A percentile compares a stretch with the other conserved stretches of the same genome.
These are phyloP conservation scores for Eucalyptus globulus DNA, from an alignment of 345 rosid species.

Conservation along the genomic window DNA sequence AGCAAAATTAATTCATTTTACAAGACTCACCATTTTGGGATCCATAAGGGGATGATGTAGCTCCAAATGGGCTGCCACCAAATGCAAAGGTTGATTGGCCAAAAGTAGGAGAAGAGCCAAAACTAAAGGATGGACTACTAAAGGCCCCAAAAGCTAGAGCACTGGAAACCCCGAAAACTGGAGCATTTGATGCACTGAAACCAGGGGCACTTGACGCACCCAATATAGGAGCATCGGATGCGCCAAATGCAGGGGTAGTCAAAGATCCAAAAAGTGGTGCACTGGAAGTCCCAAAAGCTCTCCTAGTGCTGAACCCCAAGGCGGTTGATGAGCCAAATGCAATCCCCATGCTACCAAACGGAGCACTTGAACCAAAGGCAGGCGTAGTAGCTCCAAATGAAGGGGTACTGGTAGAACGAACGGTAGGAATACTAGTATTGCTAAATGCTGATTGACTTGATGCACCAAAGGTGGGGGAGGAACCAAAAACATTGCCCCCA, in stretches of 20 bases:
- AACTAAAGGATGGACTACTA: too few relatives aligned
- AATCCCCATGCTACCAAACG: constrained; percentile 33
- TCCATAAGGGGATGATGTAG: too few relatives aligned
- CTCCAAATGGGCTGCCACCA: too few relatives aligned
- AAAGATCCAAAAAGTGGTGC: constrained; percentile 40
- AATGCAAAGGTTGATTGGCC: too few relatives aligned
- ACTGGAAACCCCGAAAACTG: too few relatives aligned
- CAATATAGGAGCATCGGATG: constrained; percentile 22
- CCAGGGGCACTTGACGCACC: constrained; percentile 6
- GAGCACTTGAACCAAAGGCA: constrained; percentile 24
- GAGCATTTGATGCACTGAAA: background rate
- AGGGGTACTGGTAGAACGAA: constrained; percentile 2
- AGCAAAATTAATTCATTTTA: too few relatives aligned
- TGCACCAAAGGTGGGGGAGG: constrained; percentile 20
- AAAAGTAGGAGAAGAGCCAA: too few relatives aligned
- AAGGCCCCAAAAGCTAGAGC: too few relatives aligned
- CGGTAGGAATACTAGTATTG: background rate
- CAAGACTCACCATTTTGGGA: too few relatives aligned
- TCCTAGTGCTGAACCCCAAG: constrained; percentile 21
- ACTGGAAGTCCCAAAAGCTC: constrained; percentile 36
- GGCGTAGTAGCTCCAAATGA: constrained; percentile 16
- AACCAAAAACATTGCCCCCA: constrained; percentile 46
- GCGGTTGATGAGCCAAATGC: constrained; percentile 35
- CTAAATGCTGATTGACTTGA: constrained; percentile 9
- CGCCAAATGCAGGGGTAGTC: constrained; percentile 20